Evolutionary conservation across 768 basidiomycete genomes (phyloP), one percentile per base, ranked within the genome.

Genomic region (Nidula microcarpa): DNA sequence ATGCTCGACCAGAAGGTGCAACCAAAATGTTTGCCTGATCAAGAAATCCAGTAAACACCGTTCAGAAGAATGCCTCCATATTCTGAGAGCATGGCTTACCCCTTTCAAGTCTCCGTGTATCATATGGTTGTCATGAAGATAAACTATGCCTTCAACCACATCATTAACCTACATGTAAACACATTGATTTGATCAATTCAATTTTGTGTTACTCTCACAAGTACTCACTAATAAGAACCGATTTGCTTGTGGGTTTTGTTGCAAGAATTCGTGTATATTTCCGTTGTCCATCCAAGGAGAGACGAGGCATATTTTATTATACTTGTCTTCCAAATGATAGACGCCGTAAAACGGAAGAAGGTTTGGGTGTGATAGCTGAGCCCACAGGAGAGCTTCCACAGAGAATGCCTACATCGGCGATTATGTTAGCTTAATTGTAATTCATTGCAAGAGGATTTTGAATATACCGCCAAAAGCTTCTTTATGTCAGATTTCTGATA

Each of bases 31-130:
- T 41, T 13, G 39, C 39, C 39, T 41, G 16, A 11, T 11, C 11
- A 41, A 13, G 39, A 41, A 13, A 41, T 41, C 16, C 16, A 13
- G 39, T 41, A 13, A 41, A 41, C 16, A 13, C 13, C 4, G 39
- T 41, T 41, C 16, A 17, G 39, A 41, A 13, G 39, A 41, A 41
- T 41, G 5, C 39, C 39, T 17, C 11, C 16, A 5, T 41, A 41
- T 30, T 30, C 23, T 30, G 23, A 30, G 23, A 4, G 23, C 23
- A 30, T 30, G 23, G 23, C 39, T 13, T 11, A 41, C 39, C 39
- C 39, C 39, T 41, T 41, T 41, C 16, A 79, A 63, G 47, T 80
- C 77, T 0, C 77, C 76, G 48, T 77, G 79, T 11, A 77, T 64
- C 30, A 79, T 66, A 6, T 64, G 58, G 43, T 62, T 55, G 11